phyloP scores from a whole-genome alignment of 2,329 filamentous ascomycete genomes.

The Colletotrichum endophyticum region DNA sequence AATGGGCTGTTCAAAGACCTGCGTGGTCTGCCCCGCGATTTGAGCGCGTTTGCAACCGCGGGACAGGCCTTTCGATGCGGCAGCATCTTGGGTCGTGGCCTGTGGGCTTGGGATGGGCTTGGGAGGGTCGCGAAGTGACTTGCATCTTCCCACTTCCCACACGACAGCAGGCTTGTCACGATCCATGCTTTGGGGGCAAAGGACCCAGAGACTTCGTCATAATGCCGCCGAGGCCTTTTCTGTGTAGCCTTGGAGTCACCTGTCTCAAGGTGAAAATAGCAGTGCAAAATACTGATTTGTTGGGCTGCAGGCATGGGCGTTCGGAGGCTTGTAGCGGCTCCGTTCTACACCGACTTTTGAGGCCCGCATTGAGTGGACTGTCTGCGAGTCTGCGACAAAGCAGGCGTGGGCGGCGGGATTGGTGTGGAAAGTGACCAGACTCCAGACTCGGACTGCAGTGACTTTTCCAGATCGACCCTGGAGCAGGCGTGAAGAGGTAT shows the following conservation, averaged over 20 bases:
- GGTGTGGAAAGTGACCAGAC: neutral
- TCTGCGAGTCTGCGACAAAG: slow-evolving; percentile 18
- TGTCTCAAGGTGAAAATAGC: neutral
- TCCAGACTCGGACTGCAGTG: slow-evolving; percentile 4
- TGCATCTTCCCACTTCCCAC: slow-evolving; percentile 19
- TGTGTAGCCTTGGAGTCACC: neutral
- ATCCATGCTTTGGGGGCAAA: neutral
- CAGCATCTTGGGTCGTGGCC: neutral
- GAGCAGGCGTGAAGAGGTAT: neutral
- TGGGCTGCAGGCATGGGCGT: slow-evolving; percentile 18
- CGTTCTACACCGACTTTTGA: slow-evolving; percentile 24
- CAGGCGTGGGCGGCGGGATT: slow-evolving; percentile 7
- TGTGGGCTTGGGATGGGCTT: slow-evolving; percentile 11
- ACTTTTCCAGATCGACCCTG: neutral
- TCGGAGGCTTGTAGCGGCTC: slow-evolving; percentile 6
- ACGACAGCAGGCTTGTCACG: neutral
- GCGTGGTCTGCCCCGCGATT: slow-evolving; percentile 13
- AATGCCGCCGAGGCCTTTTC: neutral
- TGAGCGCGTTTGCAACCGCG: neutral
- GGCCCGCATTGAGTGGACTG: slow-evolving; percentile 23
- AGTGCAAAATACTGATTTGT: slow-evolving; percentile 7
- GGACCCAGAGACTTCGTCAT: slow-evolving; percentile 11
- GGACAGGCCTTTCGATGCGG: neutral
- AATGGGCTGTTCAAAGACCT: neutral
- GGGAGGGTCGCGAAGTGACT: slow-evolving; percentile 15